Evolutionary conservation across 2,329 filamentous ascomycete genomes (phyloP).

Genomic region (Metarhizium rileyi): DNA sequence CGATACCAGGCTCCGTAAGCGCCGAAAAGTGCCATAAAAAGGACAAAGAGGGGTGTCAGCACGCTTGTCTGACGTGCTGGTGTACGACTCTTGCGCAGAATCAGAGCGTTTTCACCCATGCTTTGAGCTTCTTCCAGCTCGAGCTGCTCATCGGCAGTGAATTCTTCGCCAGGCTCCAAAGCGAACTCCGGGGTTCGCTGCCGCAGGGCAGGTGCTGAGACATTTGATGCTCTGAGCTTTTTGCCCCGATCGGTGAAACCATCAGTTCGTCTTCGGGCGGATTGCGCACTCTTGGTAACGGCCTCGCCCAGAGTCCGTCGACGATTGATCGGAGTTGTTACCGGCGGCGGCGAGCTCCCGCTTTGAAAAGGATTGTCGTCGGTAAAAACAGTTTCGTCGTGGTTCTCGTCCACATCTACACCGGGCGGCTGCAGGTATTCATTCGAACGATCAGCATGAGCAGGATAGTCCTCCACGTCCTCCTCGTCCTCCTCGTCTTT

Average conservation of each 20-base stretch:
- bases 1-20: conserved; percentile 77
- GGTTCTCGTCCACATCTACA: conserved; percentile 19
- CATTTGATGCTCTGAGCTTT: conserved; percentile 47
- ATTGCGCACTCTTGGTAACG: conserved; percentile 30
- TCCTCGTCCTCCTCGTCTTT: conserved; percentile 45
- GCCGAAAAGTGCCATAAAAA: conserved; percentile 59
- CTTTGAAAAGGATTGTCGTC: conserved; percentile 91
- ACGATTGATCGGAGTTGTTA: conserved; percentile 38
- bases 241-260: conserved; percentile 15
- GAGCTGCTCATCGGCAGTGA: conserved; percentile 82
- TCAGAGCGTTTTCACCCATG: conserved; percentile 37
- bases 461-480: conserved; percentile 13
- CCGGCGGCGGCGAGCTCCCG: conserved; percentile 50
- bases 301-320: conserved; percentile 38
- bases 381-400: conserved; percentile 61
- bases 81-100: conserved; percentile 32
- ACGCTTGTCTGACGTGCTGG: conserved; percentile 34
- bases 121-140: conserved; percentile 62
- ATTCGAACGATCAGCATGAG: conserved; percentile 41
- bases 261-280: conserved; percentile 36
- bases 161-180: conserved; percentile 75
- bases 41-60: conserved; percentile 58
- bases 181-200: conserved; percentile 23
- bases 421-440: conserved; percentile 32
- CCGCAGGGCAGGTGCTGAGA: conserved; percentile 33